Base-by-base conservation (phyloP, 345 rosid genomes). In the Mercurialis annua region DNA sequence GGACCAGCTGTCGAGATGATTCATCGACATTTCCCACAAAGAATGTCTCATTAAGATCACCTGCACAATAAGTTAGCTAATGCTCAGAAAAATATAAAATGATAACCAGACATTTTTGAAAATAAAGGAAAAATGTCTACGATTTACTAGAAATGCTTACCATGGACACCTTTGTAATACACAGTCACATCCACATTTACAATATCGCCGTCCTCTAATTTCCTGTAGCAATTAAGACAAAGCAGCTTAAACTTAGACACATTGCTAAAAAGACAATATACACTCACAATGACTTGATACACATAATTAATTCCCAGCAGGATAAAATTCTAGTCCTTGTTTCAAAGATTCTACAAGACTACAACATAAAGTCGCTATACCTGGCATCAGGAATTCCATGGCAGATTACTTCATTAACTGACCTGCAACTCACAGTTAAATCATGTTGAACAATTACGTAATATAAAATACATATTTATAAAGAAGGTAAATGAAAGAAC, bases 301-400 rank as follows among this genome's bases (percentile, higher is more conserved):
- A 18, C 34, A 6, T 2, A 14, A 3, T n/a, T 34, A 34, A 34
- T 34, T 34, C 9, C 9, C 5, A 3, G 5, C 40, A 34, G 40
- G 40, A 34, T 34, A 34, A 34, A 34, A 34, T 4, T 9, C 9
- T 34, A 3, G 40, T 34, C 40, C 40, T 34, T 34, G 40, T 9
- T 34, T 3, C 40, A 3, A 34, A 9, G 9, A 9, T 34, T 34
- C 9, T 4, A 9, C 9, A 34, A 34, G 9, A 34, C 40, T 34
- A 9, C 9, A 34, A 34, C n/a, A n/a, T n/a, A n/a, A n/a, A n/a
- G n/a, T n/a, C n/a, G n/a, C n/a, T 17, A 66, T 77, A 91, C 98
- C 98, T 86, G 52, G 99, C 96, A 80, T 94, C 99, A 46, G 99
- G 99, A 77, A 94, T 87, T 71, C 99, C 99, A 80, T 94, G 99